A percentile compares a stretch with the other conserved stretches of the same genome.
phyloP scores from a whole-genome alignment of 2,329 filamentous ascomycete genomes.

The Hortaea werneckii region DNA sequence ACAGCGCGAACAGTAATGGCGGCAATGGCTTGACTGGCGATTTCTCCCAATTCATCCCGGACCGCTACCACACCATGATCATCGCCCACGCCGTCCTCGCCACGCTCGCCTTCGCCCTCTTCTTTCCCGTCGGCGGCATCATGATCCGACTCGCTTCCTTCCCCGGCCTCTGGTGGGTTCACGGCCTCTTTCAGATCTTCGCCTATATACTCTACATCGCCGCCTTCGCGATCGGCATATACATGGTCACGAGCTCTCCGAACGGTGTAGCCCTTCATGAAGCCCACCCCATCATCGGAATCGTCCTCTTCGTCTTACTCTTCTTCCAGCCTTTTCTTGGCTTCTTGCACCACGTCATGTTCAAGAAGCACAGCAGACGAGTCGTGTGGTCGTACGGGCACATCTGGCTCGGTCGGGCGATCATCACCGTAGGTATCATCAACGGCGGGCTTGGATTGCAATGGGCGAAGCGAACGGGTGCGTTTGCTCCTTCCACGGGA shows the following conservation, averaged over 20 bases:
- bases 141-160: slow-evolving; percentile 37
- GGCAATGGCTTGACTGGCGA: neutral
- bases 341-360: slow-evolving; percentile 42
- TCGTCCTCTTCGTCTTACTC: slow-evolving; percentile 40
- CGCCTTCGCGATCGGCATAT: slow-evolving; percentile 42
- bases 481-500: slow-evolving; percentile 18
- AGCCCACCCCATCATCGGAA: slow-evolving; percentile 45
- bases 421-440: slow-evolving; percentile 44
- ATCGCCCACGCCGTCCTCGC: slow-evolving; percentile 38
- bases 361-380: slow-evolving; percentile 37
- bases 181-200: slow-evolving; percentile 40
- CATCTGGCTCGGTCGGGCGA: slow-evolving; percentile 44
- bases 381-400: slow-evolving; percentile 41
- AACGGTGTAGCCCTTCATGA: slow-evolving; percentile 22
- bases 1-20: neutral
- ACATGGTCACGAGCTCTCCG: slow-evolving; percentile 28
- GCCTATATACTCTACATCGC: slow-evolving; percentile 40
- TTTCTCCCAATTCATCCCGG: neutral
- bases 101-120: slow-evolving; percentile 35
- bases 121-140: slow-evolving; percentile 39
- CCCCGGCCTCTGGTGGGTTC: slow-evolving; percentile 34
- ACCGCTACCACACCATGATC: slow-evolving; percentile 23
- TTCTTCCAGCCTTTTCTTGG: slow-evolving; percentile 48
- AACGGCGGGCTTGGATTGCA: slow-evolving; percentile 47
- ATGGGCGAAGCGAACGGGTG: slow-evolving; percentile 32